Evolutionary conservation across 1,284 basidiomycete species (phyloP).

Genomic region (Pholiota adiposa): DNA sequence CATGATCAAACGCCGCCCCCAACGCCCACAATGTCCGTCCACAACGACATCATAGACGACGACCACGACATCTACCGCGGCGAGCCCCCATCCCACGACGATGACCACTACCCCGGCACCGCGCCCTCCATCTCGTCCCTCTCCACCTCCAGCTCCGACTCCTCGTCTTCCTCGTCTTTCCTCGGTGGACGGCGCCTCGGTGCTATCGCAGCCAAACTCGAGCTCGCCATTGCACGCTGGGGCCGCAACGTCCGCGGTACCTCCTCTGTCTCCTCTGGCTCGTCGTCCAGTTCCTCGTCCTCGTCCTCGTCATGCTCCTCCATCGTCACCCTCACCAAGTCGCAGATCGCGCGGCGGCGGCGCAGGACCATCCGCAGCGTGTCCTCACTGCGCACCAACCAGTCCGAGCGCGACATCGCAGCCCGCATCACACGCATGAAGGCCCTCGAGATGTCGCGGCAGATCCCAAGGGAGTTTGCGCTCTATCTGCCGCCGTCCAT

Average conservation of each 20-base stretch:
- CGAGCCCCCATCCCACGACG: constrained; percentile 39
- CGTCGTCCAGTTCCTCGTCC: constrained; percentile 44
- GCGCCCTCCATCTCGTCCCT: constrained; percentile 33
- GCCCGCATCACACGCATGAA: constrained; percentile 56
- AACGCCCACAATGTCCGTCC: constrained; percentile 19
- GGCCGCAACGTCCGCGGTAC: constrained; percentile 44
- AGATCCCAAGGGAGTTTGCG: constrained; percentile 66
- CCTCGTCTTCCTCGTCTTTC: constrained; percentile 46
- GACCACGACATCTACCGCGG: constrained; percentile 63
- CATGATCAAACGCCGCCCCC: constrained; percentile 7
- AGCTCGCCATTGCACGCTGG: constrained; percentile 60
- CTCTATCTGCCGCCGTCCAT: constrained; percentile 58
- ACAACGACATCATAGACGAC: constrained; percentile 25
- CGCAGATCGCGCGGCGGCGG: constrained; percentile 45
- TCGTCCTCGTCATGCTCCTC: constrained; percentile 44
- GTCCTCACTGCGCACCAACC: constrained; percentile 50
- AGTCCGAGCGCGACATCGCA: constrained; percentile 61
- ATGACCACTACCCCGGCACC: constrained; percentile 26
- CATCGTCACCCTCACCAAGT: constrained; percentile 40
- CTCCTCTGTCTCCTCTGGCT: constrained; percentile 43
- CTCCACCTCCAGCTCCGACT: constrained; percentile 42
- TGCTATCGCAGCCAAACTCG: constrained; percentile 54
- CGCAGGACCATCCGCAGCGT: constrained; percentile 49
- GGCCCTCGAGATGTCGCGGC: constrained; percentile 62
- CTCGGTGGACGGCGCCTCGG: constrained; percentile 44